phyloP scores from a whole-genome alignment of 2,329 filamentous ascomycete species.

The Bipolaris victoriae region DNA sequence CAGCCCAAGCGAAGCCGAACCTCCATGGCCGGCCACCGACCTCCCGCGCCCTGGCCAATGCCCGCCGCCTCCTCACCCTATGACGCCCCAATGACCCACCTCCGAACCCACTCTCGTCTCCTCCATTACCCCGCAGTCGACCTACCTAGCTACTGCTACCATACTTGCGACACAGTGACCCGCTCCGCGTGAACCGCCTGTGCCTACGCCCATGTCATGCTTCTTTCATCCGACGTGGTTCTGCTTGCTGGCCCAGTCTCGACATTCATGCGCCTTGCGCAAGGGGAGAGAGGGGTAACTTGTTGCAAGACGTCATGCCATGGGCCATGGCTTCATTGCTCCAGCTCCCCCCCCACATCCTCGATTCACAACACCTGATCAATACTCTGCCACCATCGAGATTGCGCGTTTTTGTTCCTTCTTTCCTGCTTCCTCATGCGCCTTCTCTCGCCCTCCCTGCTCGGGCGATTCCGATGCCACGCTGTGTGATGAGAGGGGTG shows the following conservation, averaged over 20 bases:
- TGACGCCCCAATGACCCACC: background rate
- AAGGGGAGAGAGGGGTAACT: no score
- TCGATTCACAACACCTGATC: no score
- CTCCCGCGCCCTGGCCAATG: slow-evolving; percentile 8
- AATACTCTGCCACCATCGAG: slow-evolving; percentile 6
- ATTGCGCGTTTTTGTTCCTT: background rate
- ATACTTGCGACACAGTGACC: background rate
- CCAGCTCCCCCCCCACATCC: no score
- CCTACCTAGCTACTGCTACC: no score
- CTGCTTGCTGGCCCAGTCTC: no score
- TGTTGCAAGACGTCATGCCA: no score
- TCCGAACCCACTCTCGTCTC: background rate
- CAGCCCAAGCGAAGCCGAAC: slow-evolving; percentile 9
- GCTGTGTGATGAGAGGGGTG: slow-evolving; percentile 8
- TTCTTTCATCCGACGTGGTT: slow-evolving; percentile 4
- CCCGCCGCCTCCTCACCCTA: background rate
- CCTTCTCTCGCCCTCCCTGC: background rate
- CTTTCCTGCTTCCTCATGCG: no score
- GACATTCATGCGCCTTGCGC: no score
- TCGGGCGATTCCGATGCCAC: background rate
- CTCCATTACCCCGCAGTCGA: slow-evolving; percentile 8
- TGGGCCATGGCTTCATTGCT: no score
- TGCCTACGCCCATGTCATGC: slow-evolving; percentile 9
- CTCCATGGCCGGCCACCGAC: background rate
- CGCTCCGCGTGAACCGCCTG: slow-evolving; percentile 15